Evolutionary conservation across 768 basidiomycete species (phyloP).

Genomic region (Leccinum imitatum): DNA sequence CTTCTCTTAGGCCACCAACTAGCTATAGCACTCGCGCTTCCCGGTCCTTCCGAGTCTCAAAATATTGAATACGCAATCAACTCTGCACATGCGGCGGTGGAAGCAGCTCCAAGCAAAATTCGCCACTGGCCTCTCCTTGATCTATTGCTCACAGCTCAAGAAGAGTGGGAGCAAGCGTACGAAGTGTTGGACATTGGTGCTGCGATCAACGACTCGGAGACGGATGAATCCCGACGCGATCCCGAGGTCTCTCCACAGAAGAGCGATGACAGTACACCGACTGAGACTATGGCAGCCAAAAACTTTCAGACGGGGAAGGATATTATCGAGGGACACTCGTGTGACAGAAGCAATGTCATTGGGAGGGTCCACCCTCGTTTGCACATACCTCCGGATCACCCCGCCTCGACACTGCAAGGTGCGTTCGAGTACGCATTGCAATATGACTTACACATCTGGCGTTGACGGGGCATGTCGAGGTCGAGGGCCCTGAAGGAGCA

Average conservation of each 20-base stretch:
- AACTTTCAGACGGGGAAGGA: constrained; percentile 16
- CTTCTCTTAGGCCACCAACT: constrained; percentile 54
- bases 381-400: constrained; percentile 46
- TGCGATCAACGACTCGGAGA: constrained; percentile 46
- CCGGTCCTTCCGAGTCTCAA: constrained; percentile 49
- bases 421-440: constrained; percentile 79
- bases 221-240: constrained; percentile 33
- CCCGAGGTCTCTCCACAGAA: constrained; percentile 16
- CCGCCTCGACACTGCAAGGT: constrained; percentile 51
- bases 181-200: constrained; percentile 80
- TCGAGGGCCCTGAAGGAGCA: constrained; percentile 84
- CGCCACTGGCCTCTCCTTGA: constrained; percentile 92
- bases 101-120: constrained; percentile 58
- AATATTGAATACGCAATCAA: constrained; percentile 67
- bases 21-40: constrained; percentile 68
- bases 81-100: constrained; percentile 70
- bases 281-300: background rate
- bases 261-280: constrained; percentile 2
- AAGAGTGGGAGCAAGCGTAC: constrained; percentile 75
- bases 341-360: background rate
- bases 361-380: background rate
- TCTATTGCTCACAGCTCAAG: constrained; percentile 71
- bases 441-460: constrained; percentile 83
- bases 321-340: background rate
- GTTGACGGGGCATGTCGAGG: constrained; percentile 84